Evolutionary conservation across 352 stramenopile species (phyloP).

Genomic region (Blastocystis sp.): DNA sequence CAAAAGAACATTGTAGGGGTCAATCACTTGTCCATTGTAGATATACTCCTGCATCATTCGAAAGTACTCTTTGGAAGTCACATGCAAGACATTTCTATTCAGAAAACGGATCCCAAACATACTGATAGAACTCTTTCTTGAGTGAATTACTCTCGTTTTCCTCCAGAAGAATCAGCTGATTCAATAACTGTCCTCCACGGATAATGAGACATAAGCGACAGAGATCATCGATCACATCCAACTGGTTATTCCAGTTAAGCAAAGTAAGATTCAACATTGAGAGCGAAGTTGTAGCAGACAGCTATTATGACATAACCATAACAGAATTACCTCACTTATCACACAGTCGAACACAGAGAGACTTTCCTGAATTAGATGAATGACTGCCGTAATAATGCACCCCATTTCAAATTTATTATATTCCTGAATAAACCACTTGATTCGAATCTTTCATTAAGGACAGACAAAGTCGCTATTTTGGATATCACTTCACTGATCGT

Average conservation of each 20-base stretch:
- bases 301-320: too few species aligned
- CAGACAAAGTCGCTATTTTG: not conserved
- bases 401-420: not conserved
- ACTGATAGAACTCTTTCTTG: not conserved
- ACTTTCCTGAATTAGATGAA: not conserved
- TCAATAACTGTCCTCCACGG: slow-evolving; percentile 8
- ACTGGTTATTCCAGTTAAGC: not conserved
- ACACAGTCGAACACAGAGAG: not conserved
- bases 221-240: not conserved
- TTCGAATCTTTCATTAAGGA: slow-evolving; percentile 16
- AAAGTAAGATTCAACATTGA: not conserved
- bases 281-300: not conserved
- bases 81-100: not conserved
- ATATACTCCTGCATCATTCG: slow-evolving; percentile 37
- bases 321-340: not conserved
- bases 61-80: not conserved
- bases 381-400: not conserved
- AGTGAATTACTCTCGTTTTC: slow-evolving; percentile 34
- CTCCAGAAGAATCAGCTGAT: slow-evolving; percentile 31
- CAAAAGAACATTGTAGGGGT: not conserved
- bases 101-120: not conserved
- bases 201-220: not conserved
- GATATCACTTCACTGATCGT: slow-evolving; percentile 23
- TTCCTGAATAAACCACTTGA: not conserved
- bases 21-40: not conserved